Evolutionary conservation across 164 flowering plant genomes (phyloP).

Genomic region (Warburgia ugandensis): DNA sequence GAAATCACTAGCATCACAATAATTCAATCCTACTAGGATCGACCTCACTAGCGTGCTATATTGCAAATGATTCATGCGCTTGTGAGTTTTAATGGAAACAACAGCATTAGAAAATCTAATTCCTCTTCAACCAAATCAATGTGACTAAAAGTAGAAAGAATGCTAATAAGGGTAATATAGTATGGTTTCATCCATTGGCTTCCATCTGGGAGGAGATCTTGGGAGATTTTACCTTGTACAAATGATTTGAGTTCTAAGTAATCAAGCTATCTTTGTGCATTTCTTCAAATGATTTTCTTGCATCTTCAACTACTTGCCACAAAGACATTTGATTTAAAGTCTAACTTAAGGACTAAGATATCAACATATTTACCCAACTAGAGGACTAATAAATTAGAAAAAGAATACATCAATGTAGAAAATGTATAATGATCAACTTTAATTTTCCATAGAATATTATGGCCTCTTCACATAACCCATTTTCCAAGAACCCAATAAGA

Average conservation of each 20-base stretch:
- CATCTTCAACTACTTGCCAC: slow-evolving; percentile 74
- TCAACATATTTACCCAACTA: slow-evolving; percentile 73
- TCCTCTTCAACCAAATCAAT: slow-evolving; percentile 72
- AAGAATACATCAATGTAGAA: slow-evolving; percentile 59
- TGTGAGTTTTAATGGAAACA: no score
- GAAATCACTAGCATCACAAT: no score
- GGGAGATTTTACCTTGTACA: slow-evolving; percentile 64
- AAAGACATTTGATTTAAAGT: slow-evolving; percentile 47
- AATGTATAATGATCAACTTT: slow-evolving; percentile 61
- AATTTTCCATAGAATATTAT: slow-evolving; percentile 40
- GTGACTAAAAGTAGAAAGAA: slow-evolving; percentile 83
- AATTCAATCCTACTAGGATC: no score
- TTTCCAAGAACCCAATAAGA: slow-evolving; percentile 66
- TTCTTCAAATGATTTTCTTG: slow-evolving; percentile 50
- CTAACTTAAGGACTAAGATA: slow-evolving; percentile 40
- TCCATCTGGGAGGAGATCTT: slow-evolving; percentile 51
- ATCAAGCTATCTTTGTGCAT: slow-evolving; percentile 41
- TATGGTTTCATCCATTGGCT: slow-evolving; percentile 47
- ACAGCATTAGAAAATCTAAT: slow-evolving; percentile 24
- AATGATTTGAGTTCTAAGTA: slow-evolving; percentile 69
- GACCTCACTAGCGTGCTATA: no score
- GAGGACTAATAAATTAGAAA: slow-evolving; percentile 72
- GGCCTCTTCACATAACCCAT: slow-evolving; percentile 57
- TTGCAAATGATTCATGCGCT: no score
- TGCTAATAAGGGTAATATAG: slow-evolving; percentile 77